A percentile compares a stretch with the other conserved stretches of the same genome.
phyloP scores from a whole-genome alignment of 75 land plant species.

The Cunninghamia lanceolata region DNA sequence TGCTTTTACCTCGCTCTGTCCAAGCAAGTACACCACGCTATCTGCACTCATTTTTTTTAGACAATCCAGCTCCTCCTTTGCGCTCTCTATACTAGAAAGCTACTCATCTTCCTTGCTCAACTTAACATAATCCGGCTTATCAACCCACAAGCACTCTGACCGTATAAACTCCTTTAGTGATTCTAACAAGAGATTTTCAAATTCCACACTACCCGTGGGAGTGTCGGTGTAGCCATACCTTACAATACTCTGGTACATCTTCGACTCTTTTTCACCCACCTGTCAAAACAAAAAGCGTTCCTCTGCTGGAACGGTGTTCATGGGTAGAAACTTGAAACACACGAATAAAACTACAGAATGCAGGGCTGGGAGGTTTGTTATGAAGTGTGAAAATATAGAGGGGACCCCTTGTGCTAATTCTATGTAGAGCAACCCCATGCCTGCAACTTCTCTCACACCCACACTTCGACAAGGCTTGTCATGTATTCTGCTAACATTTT shows the following conservation, averaged over 20 bases:
- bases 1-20: conserved; percentile 51
- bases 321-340: conserved; percentile 56
- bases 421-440: conserved; percentile 60
- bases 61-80: neutral
- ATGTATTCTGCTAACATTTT: conserved; percentile 39
- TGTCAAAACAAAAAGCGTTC: conserved; percentile 55
- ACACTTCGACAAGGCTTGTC: conserved; percentile 15
- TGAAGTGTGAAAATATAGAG: conserved; percentile 53
- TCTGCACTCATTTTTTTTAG: neutral
- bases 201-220: conserved; percentile 21
- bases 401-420: conserved; percentile 72
- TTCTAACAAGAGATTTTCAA: conserved; percentile 43
- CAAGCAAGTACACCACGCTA: conserved; percentile 35
- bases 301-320: conserved; percentile 34
- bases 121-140: neutral
- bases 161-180: conserved; percentile 37
- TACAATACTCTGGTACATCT: conserved; percentile 51
- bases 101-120: neutral
- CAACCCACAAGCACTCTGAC: neutral
- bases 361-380: conserved; percentile 47
- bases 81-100: neutral
- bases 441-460: conserved; percentile 32
- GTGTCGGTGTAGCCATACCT: conserved; percentile 66
- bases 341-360: conserved; percentile 62
- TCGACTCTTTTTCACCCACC: conserved; percentile 38